These are phyloP conservation scores for Scleroderma citrinum DNA, from an alignment of 768 basidiomycete species.

Conservation along the genomic window DNA sequence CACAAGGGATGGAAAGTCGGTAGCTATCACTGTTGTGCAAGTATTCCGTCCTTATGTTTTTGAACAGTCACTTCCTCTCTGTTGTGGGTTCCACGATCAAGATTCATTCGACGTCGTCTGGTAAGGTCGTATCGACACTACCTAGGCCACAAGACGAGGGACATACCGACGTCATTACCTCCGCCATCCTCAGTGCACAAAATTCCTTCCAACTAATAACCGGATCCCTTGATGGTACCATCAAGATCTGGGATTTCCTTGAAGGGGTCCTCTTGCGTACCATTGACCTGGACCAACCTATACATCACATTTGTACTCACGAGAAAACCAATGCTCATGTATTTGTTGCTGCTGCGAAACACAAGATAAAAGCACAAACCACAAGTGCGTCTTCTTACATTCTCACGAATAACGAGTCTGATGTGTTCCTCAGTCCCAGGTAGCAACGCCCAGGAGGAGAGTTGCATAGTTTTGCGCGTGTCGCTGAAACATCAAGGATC, in stretches of 20 bases:
- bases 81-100: slow-evolving; percentile 77
- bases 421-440: slow-evolving; percentile 5
- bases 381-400: slow-evolving; percentile 9
- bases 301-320: slow-evolving; percentile 69
- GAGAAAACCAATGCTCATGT: slow-evolving; percentile 60
- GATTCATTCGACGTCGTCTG: slow-evolving; percentile 75
- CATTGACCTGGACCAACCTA: slow-evolving; percentile 61
- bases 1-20: slow-evolving; percentile 83
- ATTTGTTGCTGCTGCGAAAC: slow-evolving; percentile 60
- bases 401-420: neutral
- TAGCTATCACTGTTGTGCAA: slow-evolving; percentile 6
- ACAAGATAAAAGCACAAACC: slow-evolving; percentile 35
- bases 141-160: slow-evolving; percentile 42
- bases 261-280: slow-evolving; percentile 77
- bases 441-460: slow-evolving; percentile 35
- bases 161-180: slow-evolving; percentile 55
- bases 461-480: slow-evolving; percentile 49
- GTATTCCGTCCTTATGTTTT: slow-evolving; percentile 7
- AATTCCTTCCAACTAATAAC: slow-evolving; percentile 90
- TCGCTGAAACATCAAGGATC: slow-evolving; percentile 43
- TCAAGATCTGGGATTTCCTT: slow-evolving; percentile 92
- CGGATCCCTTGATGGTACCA: slow-evolving; percentile 72
- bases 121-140: slow-evolving; percentile 80
- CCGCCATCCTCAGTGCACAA: slow-evolving; percentile 70
- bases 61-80: slow-evolving; percentile 79